Evolutionary conservation across 306 rosid genomes (phyloP), one percentile per base, ranked within the genome.

Genomic region (Vicia faba): DNA sequence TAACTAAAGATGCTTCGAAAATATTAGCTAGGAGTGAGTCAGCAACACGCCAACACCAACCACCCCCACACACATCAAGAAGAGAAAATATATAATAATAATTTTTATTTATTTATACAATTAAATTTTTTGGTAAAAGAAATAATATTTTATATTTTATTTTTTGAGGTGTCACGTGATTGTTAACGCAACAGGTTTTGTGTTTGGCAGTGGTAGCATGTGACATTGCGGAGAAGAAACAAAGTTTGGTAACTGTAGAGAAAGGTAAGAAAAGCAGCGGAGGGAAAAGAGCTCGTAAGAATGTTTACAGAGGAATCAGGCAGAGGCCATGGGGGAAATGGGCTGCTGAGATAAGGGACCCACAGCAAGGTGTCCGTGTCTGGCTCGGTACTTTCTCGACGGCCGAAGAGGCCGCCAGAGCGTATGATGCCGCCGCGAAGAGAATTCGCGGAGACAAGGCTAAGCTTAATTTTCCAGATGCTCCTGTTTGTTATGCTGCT

Each of bases 281-380:
- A 61, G 43, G 33, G 36, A 75, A 36, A 62, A 11, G 50, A 19
- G 10, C 41, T 16, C 80, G 96, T 0, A 93, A 93, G 78, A 93
- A 82, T 83, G 78, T 75, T 23, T 93, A 88, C 83, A 83, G 96
- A 81, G 99, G 99, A 56, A 90, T 93, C 71, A 73, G 99, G 55
- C 96, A 83, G 65, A 84, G 99, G 78, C 97, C 99, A 11, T 89
- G 99, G 99, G 99, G 99, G 0, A 93, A 93, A 57, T 93, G 99
- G 99, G 99, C 99, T 0, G 96, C 99, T 0, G 99, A 93, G 73
- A 93, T 93, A 61, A 89, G 99, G 61, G 99, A 93, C 86, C 99
- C 99, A 18, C 84, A 73, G 6, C 85, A 89, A 38, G 99, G 99
- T 8, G 86, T 85, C 64, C 88, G 97, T 0, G 96, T 90, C 38